Base-by-base conservation (phyloP, 2,329 filamentous ascomycete species). In the Ceratocystis cacaofunesta region DNA sequence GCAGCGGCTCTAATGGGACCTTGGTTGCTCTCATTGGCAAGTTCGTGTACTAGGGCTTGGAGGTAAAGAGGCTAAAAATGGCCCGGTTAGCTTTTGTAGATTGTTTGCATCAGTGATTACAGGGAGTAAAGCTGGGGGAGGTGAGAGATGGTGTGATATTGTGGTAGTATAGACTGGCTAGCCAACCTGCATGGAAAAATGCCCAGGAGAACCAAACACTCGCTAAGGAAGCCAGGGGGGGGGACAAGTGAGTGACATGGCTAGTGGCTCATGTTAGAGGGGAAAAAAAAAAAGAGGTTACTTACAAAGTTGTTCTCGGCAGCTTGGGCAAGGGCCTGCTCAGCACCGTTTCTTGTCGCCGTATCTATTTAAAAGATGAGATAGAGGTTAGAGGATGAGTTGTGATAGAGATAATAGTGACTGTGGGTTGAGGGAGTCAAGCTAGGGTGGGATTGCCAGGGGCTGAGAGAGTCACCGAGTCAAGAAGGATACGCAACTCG, bases 251-350 rank as follows among this genome's bases (percentile, higher is more conserved):
- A 28, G 62, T 64, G 55, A 63, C 36, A 41, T 41, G 36, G 36
- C 36, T 15, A 12, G 12, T 10, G 36, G 4, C 12, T 2, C 12
- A 41, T 12, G 36, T 15, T 12, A 15, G 36, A 41, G 36, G 36
- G 10, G 67, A 69, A 61, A 61, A 60, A 69, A 69, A 61, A 61
- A 60, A 69, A 69, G 70, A 70, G 69, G 65, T 57, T 70, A 75
- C 78, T 73, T 86, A 99, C 94, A 77, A 97, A 99, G 80, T 99
- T 92, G 75, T 86, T 87, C 77, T 96, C 90, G 70, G 92, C 89
- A 73, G 94, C 94, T 78, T 94, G 89, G 72, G 82, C 85, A 72
- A 99, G 89, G 80, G 96, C 92, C 77, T 94, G 87, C 80, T 99
- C 94, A 71, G 94, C 92, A 77, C 86, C 87, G 76, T 89, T 87